Evolutionary conservation across 176 grass and related monocot genomes (phyloP).

Genomic region (Oryza nivara): DNA sequence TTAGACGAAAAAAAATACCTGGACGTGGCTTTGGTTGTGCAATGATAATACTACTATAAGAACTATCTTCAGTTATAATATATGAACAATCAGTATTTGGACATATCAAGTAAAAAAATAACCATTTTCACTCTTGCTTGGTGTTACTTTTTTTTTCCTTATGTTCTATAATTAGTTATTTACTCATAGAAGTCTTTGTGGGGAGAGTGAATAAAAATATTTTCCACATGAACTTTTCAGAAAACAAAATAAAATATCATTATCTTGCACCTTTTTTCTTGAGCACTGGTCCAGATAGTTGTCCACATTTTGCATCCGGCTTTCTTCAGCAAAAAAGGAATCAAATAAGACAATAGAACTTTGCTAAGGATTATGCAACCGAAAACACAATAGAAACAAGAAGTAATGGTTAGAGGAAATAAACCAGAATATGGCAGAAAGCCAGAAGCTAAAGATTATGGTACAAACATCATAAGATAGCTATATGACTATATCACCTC

Average conservation of each 20-base stretch:
- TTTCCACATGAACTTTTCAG: neutral
- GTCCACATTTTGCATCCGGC: constrained; percentile 15
- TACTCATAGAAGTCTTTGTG: neutral
- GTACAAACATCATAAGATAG: neutral
- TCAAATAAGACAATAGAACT: neutral
- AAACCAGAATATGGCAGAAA: neutral
- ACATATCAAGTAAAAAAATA: neutral
- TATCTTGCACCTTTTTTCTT: constrained; percentile 41
- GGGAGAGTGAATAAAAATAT: neutral
- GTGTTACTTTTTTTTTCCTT: neutral
- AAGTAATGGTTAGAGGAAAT: neutral
- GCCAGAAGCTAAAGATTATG: neutral
- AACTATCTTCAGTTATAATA: neutral
- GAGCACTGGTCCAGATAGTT: constrained; percentile 30
- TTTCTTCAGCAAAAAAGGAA: constrained; percentile 27
- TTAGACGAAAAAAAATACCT: neutral
- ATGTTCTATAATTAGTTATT: neutral
- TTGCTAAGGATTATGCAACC: neutral
- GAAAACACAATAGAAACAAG: constrained; percentile 1
- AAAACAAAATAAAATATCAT: neutral
- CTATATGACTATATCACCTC: neutral
- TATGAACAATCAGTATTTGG: neutral
- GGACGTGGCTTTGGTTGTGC: neutral
- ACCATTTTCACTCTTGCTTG: neutral
- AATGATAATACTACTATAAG: neutral